Base-by-base conservation (phyloP, 768 basidiomycete species). In the Xerocomus brunneocitrinus region DNA sequence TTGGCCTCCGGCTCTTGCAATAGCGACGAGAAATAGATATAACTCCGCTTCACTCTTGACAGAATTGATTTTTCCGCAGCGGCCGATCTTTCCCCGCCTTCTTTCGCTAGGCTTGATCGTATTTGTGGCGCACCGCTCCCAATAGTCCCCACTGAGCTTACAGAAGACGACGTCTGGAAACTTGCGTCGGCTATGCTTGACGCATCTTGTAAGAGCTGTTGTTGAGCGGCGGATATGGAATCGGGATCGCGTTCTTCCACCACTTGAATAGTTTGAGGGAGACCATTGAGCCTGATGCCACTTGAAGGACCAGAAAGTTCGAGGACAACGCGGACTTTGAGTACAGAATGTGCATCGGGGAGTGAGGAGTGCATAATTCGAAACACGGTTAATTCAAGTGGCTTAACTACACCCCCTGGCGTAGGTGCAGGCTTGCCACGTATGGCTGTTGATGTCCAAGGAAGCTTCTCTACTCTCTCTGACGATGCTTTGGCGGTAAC, bases 1-100 rank as follows among this genome's bases (percentile, higher is more conserved):
- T 99, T 99, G 3, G 93, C 92, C 69, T 98, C 94, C 0, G 97
- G 97, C 63, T 98, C 95, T 69, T 98, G 97, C 46, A 99, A 71
- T 45, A 99, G 74, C 0, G 95, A 97, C 1, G 95, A 95, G 68
- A 99, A 98, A 70, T 98, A 98, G 49, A 98, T 98, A 63, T 99
- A 99, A 67, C 91, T 95, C 55, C 97, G 79, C 63, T 85, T 82
- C 22, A 98, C 90, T 58, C 93, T 78, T 5, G 90, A 84, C 14
- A 89, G 64, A n/a, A 98, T 88, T 4, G 86, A 83, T 67, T 93
- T 91, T 58, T 91, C 86, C 6, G 82, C 87, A 1, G 80, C 80
- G 6, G 80, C 71, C 24, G 76, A 71, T 12, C 67, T 82, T 67
- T 71, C 86, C 58, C 67, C 82, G 66, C 30, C 70, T 9, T 69